Evolutionary conservation across 2,329 filamentous ascomycete genomes (phyloP), one percentile per base, ranked within the genome.

Genomic region (Neofusicoccum umdonicola): DNA sequence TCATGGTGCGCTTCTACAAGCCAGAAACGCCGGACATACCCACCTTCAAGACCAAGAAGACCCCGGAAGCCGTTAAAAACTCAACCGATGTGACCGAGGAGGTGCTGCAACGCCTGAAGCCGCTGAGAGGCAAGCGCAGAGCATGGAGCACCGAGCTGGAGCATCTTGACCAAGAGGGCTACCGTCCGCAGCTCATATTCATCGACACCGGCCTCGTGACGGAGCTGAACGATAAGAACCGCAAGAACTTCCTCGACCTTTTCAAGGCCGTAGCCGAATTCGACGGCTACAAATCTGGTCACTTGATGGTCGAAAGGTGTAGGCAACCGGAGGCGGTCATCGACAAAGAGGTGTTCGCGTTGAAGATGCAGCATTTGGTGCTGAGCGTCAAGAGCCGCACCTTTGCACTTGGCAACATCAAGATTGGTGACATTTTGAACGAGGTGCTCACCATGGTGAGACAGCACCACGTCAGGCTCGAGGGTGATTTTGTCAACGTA

Each of bases 1-100:
- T 99, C 79, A 98, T 99, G 93, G 94, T 99, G 52, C 92, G 96
- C 68, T 99, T 99, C 81, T 97, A 98, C 78, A 88, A 94, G 72
- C 88, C 93, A 0, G 87, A 88, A 13, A 85, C 89, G 67, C 85
- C 94, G 0, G 86, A 90, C 56, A 79, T 89, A 4, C 76, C 75
- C 44, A 76, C 77, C 22, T 77, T 82, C 63, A 76, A 70, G 9
- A 72, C 74, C 60, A 68, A 75, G 42, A 71, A 73, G 39, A 74
- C 66, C 4, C 75, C 73, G 17, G 73, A 74, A 1, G 73, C 75
- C 7, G 47, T 65, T n/a, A 54, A 77, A 51, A 81, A 84, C 8
- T 83, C 85, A 22, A 82, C 84, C 11, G 92, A 97, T 74, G 91
- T 95, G 9, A 98, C 93, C 0, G 93, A 97, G 74, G 85, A 93